phyloP scores from a whole-genome alignment of 208 protist species.

The Acanthamoeba lenticulata region DNA sequence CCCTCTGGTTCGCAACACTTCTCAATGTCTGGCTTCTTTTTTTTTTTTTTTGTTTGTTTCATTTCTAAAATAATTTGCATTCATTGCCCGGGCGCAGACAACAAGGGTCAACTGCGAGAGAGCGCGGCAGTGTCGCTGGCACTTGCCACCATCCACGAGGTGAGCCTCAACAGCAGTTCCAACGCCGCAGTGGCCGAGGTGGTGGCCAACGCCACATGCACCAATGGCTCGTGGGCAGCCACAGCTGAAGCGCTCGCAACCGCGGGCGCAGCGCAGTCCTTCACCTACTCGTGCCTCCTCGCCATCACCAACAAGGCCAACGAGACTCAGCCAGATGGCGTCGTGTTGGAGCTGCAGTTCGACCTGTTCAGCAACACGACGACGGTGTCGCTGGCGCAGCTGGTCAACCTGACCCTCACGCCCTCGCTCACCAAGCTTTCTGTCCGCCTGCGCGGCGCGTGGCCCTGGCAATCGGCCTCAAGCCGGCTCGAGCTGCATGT shows the following conservation, averaged over 20 bases:
- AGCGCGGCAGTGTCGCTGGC: not conserved
- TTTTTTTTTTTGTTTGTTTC: too few species aligned
- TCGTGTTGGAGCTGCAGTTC: constrained; percentile 7
- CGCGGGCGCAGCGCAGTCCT: not conserved
- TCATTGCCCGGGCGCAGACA: too few species aligned
- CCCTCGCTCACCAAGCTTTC: not conserved
- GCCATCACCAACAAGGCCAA: not conserved
- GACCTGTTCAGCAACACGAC: not conserved
- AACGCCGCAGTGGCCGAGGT: too few species aligned
- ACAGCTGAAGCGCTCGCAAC: not conserved
- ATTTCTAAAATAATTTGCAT: too few species aligned
- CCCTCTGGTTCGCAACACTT: too few species aligned
- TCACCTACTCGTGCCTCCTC: constrained; percentile 1
- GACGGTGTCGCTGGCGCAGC: not conserved
- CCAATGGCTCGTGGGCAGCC: too few species aligned
- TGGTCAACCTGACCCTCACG: not conserved
- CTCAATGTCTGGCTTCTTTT: too few species aligned
- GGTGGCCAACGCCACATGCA: too few species aligned
- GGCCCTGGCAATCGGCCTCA: not conserved
- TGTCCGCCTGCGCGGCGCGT: not conserved
- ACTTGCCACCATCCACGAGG: not conserved
- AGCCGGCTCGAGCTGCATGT: not conserved
- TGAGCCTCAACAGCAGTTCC: not conserved
- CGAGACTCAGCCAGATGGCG: not conserved
- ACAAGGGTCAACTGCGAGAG: too few species aligned